These are phyloP conservation scores for Aristolochia contorta DNA, from an alignment of 164 flowering plant species.

Conservation along the genomic window DNA sequence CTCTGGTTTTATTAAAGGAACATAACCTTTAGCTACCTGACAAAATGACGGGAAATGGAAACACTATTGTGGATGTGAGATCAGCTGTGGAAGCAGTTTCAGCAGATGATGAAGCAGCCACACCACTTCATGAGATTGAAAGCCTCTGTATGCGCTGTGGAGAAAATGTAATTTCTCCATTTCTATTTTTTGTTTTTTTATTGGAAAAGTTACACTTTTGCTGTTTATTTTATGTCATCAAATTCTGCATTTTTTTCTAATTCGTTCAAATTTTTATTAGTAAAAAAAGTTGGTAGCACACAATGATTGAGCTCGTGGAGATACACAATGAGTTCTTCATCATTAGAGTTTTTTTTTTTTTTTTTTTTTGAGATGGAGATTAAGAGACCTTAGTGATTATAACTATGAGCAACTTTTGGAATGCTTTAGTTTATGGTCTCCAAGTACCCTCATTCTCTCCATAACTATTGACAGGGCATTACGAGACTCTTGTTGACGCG, in stretches of 20 bases:
- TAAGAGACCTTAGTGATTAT: background rate
- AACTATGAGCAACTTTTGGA: background rate
- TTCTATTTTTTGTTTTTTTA: background rate
- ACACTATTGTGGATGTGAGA: conserved; percentile 51
- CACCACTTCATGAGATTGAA: conserved; percentile 70
- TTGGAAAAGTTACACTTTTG: too few relatives aligned
- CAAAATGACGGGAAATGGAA: conserved; percentile 4
- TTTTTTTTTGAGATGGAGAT: background rate
- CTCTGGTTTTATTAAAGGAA: too few relatives aligned
- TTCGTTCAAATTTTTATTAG: too few relatives aligned
- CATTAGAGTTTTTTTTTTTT: background rate
- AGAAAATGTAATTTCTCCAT: conserved; percentile 41
- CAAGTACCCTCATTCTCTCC: background rate
- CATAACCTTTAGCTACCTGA: too few relatives aligned
- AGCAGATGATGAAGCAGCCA: conserved; percentile 24
- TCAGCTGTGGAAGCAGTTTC: conserved; percentile 69
- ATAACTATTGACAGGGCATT: conserved; percentile 46
- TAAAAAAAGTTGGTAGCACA: too few relatives aligned
- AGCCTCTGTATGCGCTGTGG: conserved; percentile 96
- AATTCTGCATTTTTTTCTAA: background rate
- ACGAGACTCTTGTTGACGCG: conserved; percentile 66
- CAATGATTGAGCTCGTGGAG: too few relatives aligned
- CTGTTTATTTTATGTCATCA: background rate
- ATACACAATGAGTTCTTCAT: too few relatives aligned
- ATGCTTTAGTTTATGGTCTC: background rate